phyloP scores from a whole-genome alignment of 305 asterid genomes.

The Withania somnifera region DNA sequence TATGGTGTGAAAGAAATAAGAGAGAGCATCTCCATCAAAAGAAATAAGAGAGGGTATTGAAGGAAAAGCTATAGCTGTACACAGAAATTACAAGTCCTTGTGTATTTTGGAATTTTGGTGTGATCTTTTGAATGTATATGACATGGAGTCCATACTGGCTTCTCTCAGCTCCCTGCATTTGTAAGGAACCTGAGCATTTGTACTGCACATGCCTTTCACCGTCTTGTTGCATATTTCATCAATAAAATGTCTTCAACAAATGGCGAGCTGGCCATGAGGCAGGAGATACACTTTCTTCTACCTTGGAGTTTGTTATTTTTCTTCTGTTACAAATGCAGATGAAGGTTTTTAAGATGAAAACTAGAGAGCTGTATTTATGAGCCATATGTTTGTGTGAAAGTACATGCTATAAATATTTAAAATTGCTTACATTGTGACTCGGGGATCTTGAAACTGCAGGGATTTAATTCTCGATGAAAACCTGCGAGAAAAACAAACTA shows the following conservation, averaged over 20 bases:
- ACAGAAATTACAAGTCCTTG: background rate
- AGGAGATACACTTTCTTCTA: background rate
- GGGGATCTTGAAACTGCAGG: conserved; percentile 26
- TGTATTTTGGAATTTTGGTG: background rate
- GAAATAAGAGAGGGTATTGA: background rate
- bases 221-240: background rate
- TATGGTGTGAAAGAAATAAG: no score
- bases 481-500: conserved; percentile 49
- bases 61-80: background rate
- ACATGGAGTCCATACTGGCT: background rate
- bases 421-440: background rate
- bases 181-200: background rate
- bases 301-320: background rate
- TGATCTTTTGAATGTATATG: background rate
- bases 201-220: background rate
- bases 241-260: no score
- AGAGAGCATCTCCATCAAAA: no score
- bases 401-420: background rate
- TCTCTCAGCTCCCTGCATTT: background rate
- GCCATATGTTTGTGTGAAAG: background rate
- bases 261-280: background rate
- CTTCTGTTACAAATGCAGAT: background rate
- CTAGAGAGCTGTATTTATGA: background rate
- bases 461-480: conserved; percentile 36
- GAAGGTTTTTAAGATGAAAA: background rate